Percentiles rank a stretch among this genome's conserved stretches.
Conservation (phyloP, 495 filamentous ascomycete species). For the Sabuloglossum arenarium region DNA sequence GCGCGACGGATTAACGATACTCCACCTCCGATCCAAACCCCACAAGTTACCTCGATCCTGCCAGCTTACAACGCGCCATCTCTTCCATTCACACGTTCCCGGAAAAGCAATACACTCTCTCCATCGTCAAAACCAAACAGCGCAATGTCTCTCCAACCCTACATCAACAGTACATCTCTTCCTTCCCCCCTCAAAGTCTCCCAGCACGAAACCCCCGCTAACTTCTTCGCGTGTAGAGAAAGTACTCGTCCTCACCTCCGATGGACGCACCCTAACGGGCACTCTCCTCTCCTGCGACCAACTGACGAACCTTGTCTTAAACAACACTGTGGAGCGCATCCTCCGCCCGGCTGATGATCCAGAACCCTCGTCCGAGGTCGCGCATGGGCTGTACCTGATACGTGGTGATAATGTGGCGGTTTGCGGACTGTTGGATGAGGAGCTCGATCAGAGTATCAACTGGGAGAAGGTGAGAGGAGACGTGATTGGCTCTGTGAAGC, state of each 20-base stretch:
- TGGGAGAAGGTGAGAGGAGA: conserved; percentile 78
- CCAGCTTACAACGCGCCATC: no score
- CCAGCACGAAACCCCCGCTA: not conserved
- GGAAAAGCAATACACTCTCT: not conserved
- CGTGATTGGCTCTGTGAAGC: conserved; percentile 67
- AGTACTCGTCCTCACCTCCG: conserved; percentile 76
- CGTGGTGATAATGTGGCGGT: conserved; percentile 90
- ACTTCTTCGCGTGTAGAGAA: conserved; percentile 39
- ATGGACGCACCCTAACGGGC: conserved; percentile 75
- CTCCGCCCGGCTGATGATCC: conserved; percentile 67
- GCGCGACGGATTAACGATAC: no score
- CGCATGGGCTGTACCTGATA: conserved; percentile 77
- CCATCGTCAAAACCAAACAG: not conserved
- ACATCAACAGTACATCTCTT: conserved; percentile 38
- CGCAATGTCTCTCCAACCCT: conserved; percentile 41
- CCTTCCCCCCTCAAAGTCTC: not conserved
- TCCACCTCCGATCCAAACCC: no score
- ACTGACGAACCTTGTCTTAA: conserved; percentile 78
- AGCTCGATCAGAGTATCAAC: conserved; percentile 69
- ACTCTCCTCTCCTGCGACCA: conserved; percentile 75
- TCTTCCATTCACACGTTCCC: not conserved
- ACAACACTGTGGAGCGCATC: conserved; percentile 68
- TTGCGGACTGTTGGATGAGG: conserved; percentile 75
- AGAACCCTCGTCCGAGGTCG: conserved; percentile 60
- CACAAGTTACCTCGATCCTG: no score